phyloP scores from a whole-genome alignment of 176 grass and related monocot species.

The Thinopyrum elongatum region DNA sequence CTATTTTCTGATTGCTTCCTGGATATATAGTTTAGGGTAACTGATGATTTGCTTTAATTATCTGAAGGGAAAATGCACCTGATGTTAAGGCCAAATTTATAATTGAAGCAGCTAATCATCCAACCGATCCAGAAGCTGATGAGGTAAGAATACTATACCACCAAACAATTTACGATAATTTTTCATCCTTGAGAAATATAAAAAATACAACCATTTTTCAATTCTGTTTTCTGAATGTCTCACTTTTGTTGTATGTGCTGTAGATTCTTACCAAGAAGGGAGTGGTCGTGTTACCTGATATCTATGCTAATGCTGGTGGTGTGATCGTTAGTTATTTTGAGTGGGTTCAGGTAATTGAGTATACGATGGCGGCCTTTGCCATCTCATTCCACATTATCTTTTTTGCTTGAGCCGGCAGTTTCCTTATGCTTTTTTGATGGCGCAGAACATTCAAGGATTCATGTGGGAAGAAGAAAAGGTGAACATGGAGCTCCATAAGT shows the following conservation, averaged over 20 bases:
- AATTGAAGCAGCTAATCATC: constrained; percentile 97
- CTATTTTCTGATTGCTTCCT: constrained; percentile 5
- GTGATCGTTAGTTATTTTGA: constrained; percentile 98
- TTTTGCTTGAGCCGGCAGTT: background rate
- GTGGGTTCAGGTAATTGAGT: constrained; percentile 91
- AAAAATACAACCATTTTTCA: background rate
- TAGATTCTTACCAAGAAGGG: constrained; percentile 93
- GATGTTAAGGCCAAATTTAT: constrained; percentile 92
- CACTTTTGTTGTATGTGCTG: constrained; percentile 6
- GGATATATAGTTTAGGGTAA: background rate
- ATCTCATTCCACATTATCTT: background rate
- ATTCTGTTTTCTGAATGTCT: background rate
- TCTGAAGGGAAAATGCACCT: constrained; percentile 81
- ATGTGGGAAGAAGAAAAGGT: constrained; percentile 99
- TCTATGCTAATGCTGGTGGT: constrained; percentile 94
- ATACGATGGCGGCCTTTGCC: background rate
- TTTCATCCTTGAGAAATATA: background rate
- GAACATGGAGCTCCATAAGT: constrained; percentile 93
- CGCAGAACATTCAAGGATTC: constrained; percentile 97
- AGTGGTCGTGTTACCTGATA: constrained; percentile 81
- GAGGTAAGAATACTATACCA: constrained; percentile 46
- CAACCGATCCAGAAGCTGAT: constrained; percentile 95
- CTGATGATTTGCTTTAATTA: constrained; percentile 20
- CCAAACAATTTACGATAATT: background rate
- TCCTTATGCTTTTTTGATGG: constrained; percentile 19